Percentiles rank a stretch among this genome's conserved stretches.
These are phyloP conservation scores for Biancaea sappan DNA, from an alignment of 306 rosid species.

Conservation along the genomic window DNA sequence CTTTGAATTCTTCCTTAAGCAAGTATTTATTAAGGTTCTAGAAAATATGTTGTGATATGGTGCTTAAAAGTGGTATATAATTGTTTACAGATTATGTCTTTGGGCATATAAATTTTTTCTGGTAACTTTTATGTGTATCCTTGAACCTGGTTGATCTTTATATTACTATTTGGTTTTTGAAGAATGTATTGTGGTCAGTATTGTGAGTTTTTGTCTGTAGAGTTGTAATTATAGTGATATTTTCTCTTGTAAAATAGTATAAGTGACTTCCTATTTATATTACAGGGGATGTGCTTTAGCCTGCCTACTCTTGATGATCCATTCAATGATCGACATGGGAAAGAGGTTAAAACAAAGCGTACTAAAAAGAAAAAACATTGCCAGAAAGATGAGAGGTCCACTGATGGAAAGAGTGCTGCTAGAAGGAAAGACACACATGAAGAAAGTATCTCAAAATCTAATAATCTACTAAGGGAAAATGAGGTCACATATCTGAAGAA, in stretches of 20 bases:
- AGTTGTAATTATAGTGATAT: conserved; percentile 1
- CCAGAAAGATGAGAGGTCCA: conserved; percentile 34
- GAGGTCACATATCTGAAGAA: conserved; percentile 29
- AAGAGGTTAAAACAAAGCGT: conserved; percentile 39
- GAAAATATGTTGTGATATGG: too few relatives aligned
- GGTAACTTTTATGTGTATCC: background rate
- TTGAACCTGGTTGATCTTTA: background rate
- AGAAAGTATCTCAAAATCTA: conserved; percentile 22
- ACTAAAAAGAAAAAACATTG: conserved; percentile 34
- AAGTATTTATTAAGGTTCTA: too few relatives aligned
- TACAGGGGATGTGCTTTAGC: conserved; percentile 95
- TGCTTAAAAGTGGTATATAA: background rate
- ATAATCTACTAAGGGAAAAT: conserved; percentile 15
- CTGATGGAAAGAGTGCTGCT: conserved; percentile 45
- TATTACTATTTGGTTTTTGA: conserved; percentile 7
- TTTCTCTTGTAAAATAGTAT: conserved; percentile 9
- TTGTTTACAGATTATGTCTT: background rate
- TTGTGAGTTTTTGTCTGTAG: background rate
- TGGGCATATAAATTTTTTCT: background rate
- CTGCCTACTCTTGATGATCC: conserved; percentile 89
- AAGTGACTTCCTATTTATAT: conserved; percentile 27
- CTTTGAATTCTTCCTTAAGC: too few relatives aligned
- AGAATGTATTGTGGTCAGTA: conserved; percentile 1
- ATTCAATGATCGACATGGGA: conserved; percentile 72
- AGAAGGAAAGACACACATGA: conserved; percentile 24